Evolutionary conservation across 805 yeast genomes (phyloP).

Genomic region (Wickerhamomyces sydowiorum): DNA sequence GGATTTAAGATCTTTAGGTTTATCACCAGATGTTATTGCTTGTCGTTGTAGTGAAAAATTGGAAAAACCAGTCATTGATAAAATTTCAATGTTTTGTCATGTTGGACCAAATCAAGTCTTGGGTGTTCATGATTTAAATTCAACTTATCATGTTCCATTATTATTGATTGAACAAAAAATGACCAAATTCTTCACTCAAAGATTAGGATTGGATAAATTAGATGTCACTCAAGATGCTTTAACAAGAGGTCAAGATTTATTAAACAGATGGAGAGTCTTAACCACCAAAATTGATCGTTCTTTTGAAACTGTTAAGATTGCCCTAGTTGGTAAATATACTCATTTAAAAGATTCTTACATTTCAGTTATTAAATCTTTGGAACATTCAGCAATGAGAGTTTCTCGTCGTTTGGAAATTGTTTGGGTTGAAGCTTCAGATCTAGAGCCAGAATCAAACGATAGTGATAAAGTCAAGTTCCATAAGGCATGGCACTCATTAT

Average conservation of each 20-base stretch:
- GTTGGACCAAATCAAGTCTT: slow-evolving; percentile 98
- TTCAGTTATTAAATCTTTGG: slow-evolving; percentile 91
- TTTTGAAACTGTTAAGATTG: slow-evolving; percentile 84
- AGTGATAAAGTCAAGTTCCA: slow-evolving; percentile 73
- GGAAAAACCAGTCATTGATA: slow-evolving; percentile 81
- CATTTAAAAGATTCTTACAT: slow-evolving; percentile 91
- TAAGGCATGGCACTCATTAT: slow-evolving; percentile 90
- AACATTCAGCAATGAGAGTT: slow-evolving; percentile 91
- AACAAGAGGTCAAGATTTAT: slow-evolving; percentile 61
- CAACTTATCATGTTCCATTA: slow-evolving; percentile 96
- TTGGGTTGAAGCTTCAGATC: slow-evolving; percentile 94
- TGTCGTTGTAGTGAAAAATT: slow-evolving; percentile 89
- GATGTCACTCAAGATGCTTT: slow-evolving; percentile 42
- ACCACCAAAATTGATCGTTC: slow-evolving; percentile 80
- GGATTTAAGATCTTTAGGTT: slow-evolving; percentile 91
- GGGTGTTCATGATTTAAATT: slow-evolving; percentile 94
- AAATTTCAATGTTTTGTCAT: slow-evolving; percentile 98
- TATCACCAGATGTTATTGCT: slow-evolving; percentile 95
- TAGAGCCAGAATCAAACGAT: slow-evolving; percentile 68
- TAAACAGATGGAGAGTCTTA: slow-evolving; percentile 72
- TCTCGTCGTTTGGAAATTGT: slow-evolving; percentile 76
- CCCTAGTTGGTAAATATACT: slow-evolving; percentile 96
- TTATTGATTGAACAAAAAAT: slow-evolving; percentile 82
- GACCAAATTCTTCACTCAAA: slow-evolving; percentile 63
- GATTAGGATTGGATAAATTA: slow-evolving; percentile 55